These are phyloP conservation scores for Triticum turgidum DNA, from an alignment of 176 grass and related monocot species.

Conservation along the genomic window DNA sequence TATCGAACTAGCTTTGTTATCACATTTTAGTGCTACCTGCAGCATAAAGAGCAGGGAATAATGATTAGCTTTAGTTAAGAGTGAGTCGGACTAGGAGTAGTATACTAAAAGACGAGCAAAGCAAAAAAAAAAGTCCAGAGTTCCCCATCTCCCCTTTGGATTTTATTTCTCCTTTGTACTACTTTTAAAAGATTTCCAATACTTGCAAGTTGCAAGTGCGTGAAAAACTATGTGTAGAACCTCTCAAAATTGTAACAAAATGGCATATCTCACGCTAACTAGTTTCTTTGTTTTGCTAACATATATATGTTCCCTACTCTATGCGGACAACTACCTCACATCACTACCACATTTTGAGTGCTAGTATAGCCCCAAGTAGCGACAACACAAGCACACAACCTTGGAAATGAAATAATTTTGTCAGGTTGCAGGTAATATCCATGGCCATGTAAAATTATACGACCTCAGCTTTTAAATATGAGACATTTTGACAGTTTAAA, in stretches of 20 bases:
- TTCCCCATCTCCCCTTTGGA: neutral
- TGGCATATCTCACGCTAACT: neutral
- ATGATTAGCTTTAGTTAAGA: constrained; percentile 37
- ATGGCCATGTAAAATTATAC: no score
- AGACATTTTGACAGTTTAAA: no score
- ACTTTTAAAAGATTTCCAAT: neutral
- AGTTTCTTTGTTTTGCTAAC: neutral
- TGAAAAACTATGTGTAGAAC: neutral
- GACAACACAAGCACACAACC: no score
- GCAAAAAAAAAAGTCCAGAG: constrained; percentile 1
- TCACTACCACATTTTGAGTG: no score
- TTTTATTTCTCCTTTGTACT: neutral
- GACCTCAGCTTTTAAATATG: no score
- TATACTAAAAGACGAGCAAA: constrained; percentile 10
- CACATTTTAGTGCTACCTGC: neutral
- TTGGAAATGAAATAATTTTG: no score
- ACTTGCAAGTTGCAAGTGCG: neutral
- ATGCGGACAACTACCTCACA: neutral
- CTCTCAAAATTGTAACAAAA: neutral
- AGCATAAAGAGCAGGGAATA: constrained; percentile 6
- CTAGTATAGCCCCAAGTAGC: no score
- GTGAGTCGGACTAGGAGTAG: neutral
- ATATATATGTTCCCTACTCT: neutral
- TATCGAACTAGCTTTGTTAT: constrained; percentile 32
- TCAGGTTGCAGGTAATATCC: no score